phyloP scores from a whole-genome alignment of 352 stramenopile species.

The Phytopythium litorale region DNA sequence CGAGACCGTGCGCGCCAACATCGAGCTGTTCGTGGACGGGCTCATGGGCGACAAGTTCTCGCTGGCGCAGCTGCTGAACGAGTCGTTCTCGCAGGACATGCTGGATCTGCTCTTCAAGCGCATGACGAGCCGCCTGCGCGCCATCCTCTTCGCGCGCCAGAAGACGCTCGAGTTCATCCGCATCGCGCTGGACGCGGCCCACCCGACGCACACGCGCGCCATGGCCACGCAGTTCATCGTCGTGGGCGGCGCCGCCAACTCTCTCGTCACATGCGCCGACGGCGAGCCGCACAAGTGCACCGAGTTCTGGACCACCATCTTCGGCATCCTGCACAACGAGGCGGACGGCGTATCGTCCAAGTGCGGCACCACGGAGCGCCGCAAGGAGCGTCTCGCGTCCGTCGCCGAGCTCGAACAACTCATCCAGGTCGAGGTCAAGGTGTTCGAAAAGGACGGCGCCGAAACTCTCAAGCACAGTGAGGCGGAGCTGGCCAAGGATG shows the following conservation, averaged over 20 bases:
- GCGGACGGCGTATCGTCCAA: constrained; percentile 39
- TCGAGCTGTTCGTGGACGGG: constrained; percentile 83
- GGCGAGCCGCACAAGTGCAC: constrained; percentile 48
- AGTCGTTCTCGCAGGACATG: constrained; percentile 82
- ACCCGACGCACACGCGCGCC: constrained; percentile 56
- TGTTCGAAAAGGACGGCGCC: constrained; percentile 66
- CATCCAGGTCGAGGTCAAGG: constrained; percentile 71
- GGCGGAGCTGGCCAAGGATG: constrained; percentile 37
- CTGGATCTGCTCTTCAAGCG: constrained; percentile 83
- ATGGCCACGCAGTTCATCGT: constrained; percentile 80
- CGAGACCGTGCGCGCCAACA: constrained; percentile 60
- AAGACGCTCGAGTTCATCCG: constrained; percentile 75
- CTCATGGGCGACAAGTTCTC: constrained; percentile 62
- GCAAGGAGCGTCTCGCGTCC: constrained; percentile 38
- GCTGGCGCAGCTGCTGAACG: constrained; percentile 68
- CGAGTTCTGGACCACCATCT: constrained; percentile 69
- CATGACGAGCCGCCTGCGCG: constrained; percentile 73
- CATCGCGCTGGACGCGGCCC: constrained; percentile 50
- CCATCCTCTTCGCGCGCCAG: constrained; percentile 64
- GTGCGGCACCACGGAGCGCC: constrained; percentile 29
- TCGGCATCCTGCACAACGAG: constrained; percentile 59
- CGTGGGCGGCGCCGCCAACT: constrained; percentile 55
- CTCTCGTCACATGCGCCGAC: constrained; percentile 37
- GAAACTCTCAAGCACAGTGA: constrained; percentile 65
- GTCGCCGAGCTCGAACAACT: constrained; percentile 70